Evolutionary conservation across 768 basidiomycete genomes (phyloP).

Genomic region (Lactarius psammicola): DNA sequence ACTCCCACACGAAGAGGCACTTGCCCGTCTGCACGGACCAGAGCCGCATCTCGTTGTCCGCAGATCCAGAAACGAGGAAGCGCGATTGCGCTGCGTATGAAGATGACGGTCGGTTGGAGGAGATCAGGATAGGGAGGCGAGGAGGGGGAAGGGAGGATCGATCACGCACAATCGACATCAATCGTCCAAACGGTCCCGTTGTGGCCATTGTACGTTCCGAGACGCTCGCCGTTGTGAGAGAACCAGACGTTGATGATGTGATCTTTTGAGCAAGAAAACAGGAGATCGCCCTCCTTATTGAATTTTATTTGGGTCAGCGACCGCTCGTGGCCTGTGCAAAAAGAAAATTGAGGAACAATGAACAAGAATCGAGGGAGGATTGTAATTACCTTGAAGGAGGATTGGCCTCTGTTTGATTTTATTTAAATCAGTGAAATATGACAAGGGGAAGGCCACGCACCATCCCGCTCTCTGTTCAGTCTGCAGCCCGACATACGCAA

Average conservation of each 20-base stretch:
- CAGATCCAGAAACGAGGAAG: conserved; percentile 87
- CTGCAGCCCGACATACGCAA: neutral
- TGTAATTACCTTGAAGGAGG: neutral
- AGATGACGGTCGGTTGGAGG: neutral
- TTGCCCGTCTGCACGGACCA: conserved; percentile 91
- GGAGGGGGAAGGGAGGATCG: conserved; percentile 2
- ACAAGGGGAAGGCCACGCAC: neutral
- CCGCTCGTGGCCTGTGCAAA: conserved; percentile 84
- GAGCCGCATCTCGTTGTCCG: conserved; percentile 89
- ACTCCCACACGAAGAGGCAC: conserved; percentile 94
- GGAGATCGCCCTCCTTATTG: conserved; percentile 92
- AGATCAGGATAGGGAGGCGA: conserved; percentile 6
- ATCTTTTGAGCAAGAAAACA: conserved; percentile 97
- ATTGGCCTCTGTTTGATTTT: neutral
- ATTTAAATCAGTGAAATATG: neutral
- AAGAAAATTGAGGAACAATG: neutral
- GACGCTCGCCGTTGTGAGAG: conserved; percentile 93
- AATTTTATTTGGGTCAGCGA: conserved; percentile 97
- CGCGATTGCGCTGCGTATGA: conserved; percentile 64
- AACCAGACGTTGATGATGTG: conserved; percentile 95
- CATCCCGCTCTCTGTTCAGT: neutral
- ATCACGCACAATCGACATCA: conserved; percentile 83
- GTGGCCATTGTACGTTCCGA: conserved; percentile 95
- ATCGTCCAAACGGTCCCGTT: conserved; percentile 98
- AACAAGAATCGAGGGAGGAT: conserved; percentile 38